Evolutionary conservation across 1,284 basidiomycete species (phyloP).

Genomic region (Sanghuangporus sanghuang): DNA sequence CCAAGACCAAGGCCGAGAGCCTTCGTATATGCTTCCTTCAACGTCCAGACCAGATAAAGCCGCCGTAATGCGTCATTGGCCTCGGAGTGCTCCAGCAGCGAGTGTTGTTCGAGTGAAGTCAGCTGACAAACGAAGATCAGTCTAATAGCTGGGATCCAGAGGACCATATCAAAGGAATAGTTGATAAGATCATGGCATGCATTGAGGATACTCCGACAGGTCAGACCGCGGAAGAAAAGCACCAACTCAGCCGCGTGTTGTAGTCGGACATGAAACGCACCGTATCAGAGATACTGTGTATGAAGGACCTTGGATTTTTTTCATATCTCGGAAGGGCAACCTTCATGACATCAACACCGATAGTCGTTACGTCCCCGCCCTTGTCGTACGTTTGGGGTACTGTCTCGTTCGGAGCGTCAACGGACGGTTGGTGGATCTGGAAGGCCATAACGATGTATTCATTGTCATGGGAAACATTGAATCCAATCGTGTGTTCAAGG

Average conservation of each 20-base stretch:
- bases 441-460: slow-evolving; percentile 64
- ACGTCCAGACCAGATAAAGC: slow-evolving; percentile 79
- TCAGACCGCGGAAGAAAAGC: slow-evolving; percentile 1
- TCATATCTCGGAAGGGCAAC: slow-evolving; percentile 53
- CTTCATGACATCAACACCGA: slow-evolving; percentile 80
- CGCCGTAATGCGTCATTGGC: slow-evolving; percentile 42
- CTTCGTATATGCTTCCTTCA: slow-evolving; percentile 86
- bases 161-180: not conserved
- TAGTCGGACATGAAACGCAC: slow-evolving; percentile 31
- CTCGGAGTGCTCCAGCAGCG: slow-evolving; percentile 9
- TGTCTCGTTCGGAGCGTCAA: not conserved
- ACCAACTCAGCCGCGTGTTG: not conserved
- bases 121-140: slow-evolving; percentile 8
- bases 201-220: not conserved
- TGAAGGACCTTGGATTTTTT: slow-evolving; percentile 47
- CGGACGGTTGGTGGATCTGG: slow-evolving; percentile 35
- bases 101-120: slow-evolving; percentile 12
- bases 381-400: not conserved
- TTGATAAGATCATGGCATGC: not conserved
- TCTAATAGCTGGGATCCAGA: not conserved
- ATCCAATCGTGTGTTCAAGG: slow-evolving; percentile 52
- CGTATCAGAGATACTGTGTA: slow-evolving; percentile 61
- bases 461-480: slow-evolving; percentile 79
- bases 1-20: slow-evolving; percentile 77
- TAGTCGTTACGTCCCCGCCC: slow-evolving; percentile 12